These are phyloP conservation scores for Lathyrus tuberosus DNA, from an alignment of 306 rosid genomes.

Conservation along the genomic window DNA sequence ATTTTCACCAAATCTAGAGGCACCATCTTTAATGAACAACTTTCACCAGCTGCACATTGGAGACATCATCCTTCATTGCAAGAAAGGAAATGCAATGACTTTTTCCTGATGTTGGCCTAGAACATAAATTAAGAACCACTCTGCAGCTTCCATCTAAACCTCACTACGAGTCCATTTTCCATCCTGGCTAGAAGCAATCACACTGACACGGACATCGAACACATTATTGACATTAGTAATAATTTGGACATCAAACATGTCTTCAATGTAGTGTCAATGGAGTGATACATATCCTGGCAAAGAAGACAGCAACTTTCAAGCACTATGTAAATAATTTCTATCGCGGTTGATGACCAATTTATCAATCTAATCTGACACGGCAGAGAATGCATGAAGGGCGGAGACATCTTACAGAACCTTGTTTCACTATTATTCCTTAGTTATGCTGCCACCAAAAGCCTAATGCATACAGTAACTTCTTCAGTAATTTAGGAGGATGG, in stretches of 20 bases:
- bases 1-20: neutral
- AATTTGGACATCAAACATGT: neutral
- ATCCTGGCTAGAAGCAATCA: neutral
- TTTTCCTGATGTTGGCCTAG: neutral
- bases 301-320: neutral
- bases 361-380: neutral
- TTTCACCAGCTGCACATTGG: neutral
- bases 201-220: neutral
- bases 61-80: conserved; percentile 5
- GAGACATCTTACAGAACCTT: neutral
- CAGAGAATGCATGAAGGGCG: no score
- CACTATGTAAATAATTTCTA: no score
- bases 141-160: neutral
- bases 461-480: neutral
- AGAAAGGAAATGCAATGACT: neutral
- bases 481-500: neutral
- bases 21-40: neutral
- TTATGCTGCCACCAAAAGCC: neutral
- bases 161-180: conserved; percentile 6
- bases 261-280: neutral
- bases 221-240: neutral
- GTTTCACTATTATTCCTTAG: neutral
- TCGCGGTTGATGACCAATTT: neutral
- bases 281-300: neutral
- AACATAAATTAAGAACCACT: conserved; percentile 13